A percentile compares a stretch with the other conserved stretches of the same genome.
phyloP scores from a whole-genome alignment of 768 basidiomycete genomes.

The Suillus brevipes region DNA sequence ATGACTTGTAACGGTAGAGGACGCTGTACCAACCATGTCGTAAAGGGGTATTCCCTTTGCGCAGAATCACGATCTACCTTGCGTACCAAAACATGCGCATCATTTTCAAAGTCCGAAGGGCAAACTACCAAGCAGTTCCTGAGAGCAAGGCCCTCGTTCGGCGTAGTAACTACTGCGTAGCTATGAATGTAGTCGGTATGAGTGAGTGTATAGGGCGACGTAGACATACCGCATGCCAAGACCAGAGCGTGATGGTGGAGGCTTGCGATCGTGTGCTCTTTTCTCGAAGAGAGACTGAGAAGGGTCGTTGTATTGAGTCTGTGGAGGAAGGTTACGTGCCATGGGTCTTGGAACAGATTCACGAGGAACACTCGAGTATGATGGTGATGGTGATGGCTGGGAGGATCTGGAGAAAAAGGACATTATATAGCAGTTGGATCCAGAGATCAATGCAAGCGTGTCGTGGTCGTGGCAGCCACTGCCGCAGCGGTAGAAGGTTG shows the following conservation, averaged over 20 bases:
- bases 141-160: conserved; percentile 69
- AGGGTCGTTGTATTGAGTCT: conserved; percentile 57
- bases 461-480: conserved; percentile 3
- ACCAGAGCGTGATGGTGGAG: conserved; percentile 32
- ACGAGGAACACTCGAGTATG: conserved; percentile 45
- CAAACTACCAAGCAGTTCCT: conserved; percentile 82
- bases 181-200: conserved; percentile 28
- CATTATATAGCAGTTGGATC: conserved; percentile 16
- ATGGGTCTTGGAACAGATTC: conserved; percentile 38
- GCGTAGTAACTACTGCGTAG: conserved; percentile 58
- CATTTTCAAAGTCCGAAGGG: conserved; percentile 70
- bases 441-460: conserved; percentile 1
- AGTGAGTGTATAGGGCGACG: background rate
- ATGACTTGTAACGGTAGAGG: background rate
- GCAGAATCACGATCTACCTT: conserved; percentile 38
- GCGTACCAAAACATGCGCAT: conserved; percentile 73
- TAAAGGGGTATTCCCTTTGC: conserved; percentile 53
- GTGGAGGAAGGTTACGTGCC: conserved; percentile 39
- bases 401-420: conserved; percentile 47
- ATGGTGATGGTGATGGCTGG: conserved; percentile 28
- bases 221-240: conserved; percentile 24
- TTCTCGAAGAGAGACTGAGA: conserved; percentile 52
- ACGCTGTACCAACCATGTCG: conserved; percentile 60
- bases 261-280: conserved; percentile 43
- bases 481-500: conserved; percentile 8